phyloP scores from a whole-genome alignment of 2,329 filamentous ascomycete genomes.

The Juglanconis oblonga region DNA sequence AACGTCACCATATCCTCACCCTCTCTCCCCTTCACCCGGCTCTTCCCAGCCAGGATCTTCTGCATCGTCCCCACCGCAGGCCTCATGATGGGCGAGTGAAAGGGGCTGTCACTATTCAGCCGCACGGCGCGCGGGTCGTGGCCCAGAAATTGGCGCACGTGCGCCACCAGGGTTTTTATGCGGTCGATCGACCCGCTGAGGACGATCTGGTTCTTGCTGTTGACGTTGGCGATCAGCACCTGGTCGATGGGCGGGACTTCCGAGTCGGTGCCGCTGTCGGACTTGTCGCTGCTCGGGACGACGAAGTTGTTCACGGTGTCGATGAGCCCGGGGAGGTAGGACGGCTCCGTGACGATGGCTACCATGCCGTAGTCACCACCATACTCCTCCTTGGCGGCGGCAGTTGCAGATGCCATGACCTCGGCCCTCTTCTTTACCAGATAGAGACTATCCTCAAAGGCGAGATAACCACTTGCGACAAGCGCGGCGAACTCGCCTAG shows the following conservation, averaged over 20 bases:
- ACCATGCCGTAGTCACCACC: conserved; percentile 93
- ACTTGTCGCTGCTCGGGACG: conserved; percentile 56
- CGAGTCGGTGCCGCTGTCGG: conserved; percentile 58
- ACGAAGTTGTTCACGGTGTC: conserved; percentile 76
- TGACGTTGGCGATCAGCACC: conserved; percentile 89
- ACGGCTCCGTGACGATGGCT: conserved; percentile 82
- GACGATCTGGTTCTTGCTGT: conserved; percentile 95
- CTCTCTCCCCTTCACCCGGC: conserved; percentile 49
- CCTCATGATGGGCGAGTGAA: conserved; percentile 89
- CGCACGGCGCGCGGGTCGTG: conserved; percentile 87
- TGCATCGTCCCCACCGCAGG: conserved; percentile 76
- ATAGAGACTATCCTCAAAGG: conserved; percentile 72
- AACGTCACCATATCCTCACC: conserved; percentile 68
- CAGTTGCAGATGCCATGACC: conserved; percentile 77
- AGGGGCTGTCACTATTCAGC: conserved; percentile 83
- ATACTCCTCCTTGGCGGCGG: conserved; percentile 59
- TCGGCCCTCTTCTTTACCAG: conserved; percentile 77
- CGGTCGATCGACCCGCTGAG: conserved; percentile 81
- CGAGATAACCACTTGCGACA: conserved; percentile 77
- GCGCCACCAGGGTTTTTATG: conserved; percentile 77
- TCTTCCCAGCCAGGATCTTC: conserved; percentile 60
- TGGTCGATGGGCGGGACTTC: conserved; percentile 76
- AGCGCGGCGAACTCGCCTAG: conserved; percentile 91
- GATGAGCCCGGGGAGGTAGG: conserved; percentile 68
- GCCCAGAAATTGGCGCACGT: conserved; percentile 84